phyloP scores from a whole-genome alignment of 2,329 filamentous ascomycete genomes.

The Claviceps humidiphila region DNA sequence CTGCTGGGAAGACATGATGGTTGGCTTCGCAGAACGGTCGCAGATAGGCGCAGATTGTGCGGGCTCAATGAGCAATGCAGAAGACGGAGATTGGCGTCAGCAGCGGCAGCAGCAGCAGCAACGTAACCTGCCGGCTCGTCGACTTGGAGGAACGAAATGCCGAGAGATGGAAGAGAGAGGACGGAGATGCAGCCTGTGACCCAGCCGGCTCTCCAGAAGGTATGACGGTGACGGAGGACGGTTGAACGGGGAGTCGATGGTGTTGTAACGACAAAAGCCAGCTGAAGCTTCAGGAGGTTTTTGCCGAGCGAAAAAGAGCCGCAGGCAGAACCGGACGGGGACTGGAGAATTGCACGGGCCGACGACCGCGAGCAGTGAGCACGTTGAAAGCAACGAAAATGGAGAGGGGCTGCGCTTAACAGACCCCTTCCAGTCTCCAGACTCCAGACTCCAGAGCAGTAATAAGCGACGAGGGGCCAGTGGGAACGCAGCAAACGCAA shows the following conservation, averaged over 20 bases:
- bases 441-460: too few relatives aligned
- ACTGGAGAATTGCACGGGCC: constrained; percentile 10
- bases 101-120: constrained; percentile 5
- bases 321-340: constrained; percentile 9
- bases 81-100: constrained; percentile 3
- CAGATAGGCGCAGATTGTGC: background rate
- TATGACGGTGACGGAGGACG: constrained; percentile 8
- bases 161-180: constrained; percentile 11
- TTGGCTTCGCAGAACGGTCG: constrained; percentile 7
- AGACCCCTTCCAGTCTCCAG: background rate
- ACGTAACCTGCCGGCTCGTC: constrained; percentile 7
- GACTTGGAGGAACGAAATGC: constrained; percentile 8
- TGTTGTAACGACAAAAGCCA: constrained; percentile 11
- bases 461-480: too few relatives aligned
- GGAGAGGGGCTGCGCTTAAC: background rate
- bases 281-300: constrained; percentile 17
- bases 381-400: background rate
- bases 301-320: constrained; percentile 12
- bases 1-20: constrained; percentile 27
- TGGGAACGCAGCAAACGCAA: too few relatives aligned
- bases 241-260: constrained; percentile 10
- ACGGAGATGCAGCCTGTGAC: constrained; percentile 22
- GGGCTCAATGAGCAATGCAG: constrained; percentile 10
- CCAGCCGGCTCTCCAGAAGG: constrained; percentile 19
- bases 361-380: constrained; percentile 3